Evolutionary conservation across 2,329 filamentous ascomycete species (phyloP).

Genomic region (Chaetomium sp.): DNA sequence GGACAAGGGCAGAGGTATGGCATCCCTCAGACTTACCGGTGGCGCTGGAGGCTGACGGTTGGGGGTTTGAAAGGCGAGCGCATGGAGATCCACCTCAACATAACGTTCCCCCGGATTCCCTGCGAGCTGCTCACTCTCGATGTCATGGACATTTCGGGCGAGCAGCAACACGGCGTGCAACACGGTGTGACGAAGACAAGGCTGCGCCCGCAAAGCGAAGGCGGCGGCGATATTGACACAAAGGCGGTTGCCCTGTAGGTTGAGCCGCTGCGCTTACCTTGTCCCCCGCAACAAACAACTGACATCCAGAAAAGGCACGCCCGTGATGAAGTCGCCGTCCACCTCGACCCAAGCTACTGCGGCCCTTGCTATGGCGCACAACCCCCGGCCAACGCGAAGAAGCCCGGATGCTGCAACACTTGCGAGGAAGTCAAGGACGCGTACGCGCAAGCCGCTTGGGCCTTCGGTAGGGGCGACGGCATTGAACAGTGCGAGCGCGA

Average conservation of each 20-base stretch:
- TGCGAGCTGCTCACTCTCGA: conserved; percentile 96
- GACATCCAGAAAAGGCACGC: conserved; percentile 57
- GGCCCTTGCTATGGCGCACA: conserved; percentile 88
- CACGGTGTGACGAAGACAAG: conserved; percentile 93
- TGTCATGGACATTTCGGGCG: conserved; percentile 98
- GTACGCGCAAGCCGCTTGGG: conserved; percentile 87
- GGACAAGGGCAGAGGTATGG: conserved; percentile 85
- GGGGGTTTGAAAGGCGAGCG: conserved; percentile 68
- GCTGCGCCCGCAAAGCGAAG: conserved; percentile 70
- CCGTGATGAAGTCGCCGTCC: conserved; percentile 67
- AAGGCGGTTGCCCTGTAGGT: conserved; percentile 68
- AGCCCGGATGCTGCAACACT: conserved; percentile 92
- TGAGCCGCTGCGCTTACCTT: background rate
- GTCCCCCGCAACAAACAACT: background rate
- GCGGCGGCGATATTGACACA: conserved; percentile 72
- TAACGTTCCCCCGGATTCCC: conserved; percentile 90
- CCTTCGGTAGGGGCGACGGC: conserved; percentile 86
- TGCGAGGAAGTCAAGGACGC: conserved; percentile 96
- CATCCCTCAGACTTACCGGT: conserved; percentile 36
- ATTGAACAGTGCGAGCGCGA: conserved; percentile 96
- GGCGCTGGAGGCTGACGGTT: conserved; percentile 25
- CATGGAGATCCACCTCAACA: conserved; percentile 98
- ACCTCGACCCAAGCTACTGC: conserved; percentile 91
- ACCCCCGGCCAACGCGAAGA: conserved; percentile 69
- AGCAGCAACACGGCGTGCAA: conserved; percentile 91